A percentile compares a stretch with the other conserved stretches of the same genome.
These are phyloP conservation scores for Rhizopus arrhizus DNA, from an alignment of 371 early-diverging fungal species.

Conservation along the genomic window DNA sequence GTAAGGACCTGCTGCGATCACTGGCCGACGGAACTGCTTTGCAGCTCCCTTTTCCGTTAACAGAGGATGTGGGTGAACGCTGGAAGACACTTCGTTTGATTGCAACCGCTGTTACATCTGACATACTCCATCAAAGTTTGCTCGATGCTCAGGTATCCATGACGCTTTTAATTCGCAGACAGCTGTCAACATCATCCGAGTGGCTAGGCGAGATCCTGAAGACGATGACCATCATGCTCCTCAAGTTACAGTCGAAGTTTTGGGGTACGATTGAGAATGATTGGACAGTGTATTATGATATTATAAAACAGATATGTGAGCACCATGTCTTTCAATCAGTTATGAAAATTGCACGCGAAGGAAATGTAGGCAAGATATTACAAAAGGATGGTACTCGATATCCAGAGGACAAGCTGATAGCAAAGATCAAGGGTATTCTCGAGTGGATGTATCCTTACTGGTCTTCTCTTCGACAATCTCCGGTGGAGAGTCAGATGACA, in stretches of 20 bases:
- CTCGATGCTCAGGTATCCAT: constrained; percentile 21
- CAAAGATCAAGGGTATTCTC: constrained; percentile 36
- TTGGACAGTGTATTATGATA: constrained; percentile 16
- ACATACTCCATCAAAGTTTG: constrained; percentile 11
- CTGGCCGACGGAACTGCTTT: constrained; percentile 3
- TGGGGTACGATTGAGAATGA: constrained; percentile 26
- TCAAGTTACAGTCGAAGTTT: constrained; percentile 31
- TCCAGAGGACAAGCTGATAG: constrained; percentile 42
- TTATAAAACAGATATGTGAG: constrained; percentile 40
- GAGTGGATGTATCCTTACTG: constrained; percentile 46
- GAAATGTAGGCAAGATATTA: constrained; percentile 34
- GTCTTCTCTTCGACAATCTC: constrained; percentile 30
- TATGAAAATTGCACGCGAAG: constrained; percentile 41
- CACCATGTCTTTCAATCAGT: constrained; percentile 35
- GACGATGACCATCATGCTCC: constrained; percentile 33
- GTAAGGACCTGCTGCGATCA: constrained; percentile 8
- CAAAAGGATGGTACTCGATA: constrained; percentile 41
- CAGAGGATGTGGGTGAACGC: constrained; percentile 28
- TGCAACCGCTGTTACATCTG: constrained; percentile 13
- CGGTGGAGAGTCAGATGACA: constrained; percentile 29
- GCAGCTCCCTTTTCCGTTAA: constrained; percentile 11
- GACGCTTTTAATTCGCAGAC: constrained; percentile 21
- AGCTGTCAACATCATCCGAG: constrained; percentile 17
- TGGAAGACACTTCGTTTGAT: constrained; percentile 40
- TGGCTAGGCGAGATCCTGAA: constrained; percentile 39